Base-by-base conservation (phyloP, 2,329 filamentous ascomycete species). In the Stemphylium lycopersici region DNA sequence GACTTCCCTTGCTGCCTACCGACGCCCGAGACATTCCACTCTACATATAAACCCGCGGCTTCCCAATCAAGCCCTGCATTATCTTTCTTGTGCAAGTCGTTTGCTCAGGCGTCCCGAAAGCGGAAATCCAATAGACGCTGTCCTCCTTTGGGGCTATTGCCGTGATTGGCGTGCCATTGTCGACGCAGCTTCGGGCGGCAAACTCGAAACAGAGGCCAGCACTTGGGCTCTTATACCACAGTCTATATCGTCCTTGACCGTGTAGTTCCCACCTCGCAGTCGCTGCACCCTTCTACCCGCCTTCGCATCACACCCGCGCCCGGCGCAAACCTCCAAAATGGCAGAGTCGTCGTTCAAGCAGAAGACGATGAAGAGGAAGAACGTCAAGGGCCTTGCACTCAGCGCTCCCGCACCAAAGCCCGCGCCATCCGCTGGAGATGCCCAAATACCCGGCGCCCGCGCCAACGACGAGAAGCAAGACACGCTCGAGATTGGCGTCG, bases 281-380 rank as follows among this genome's bases (percentile, higher is more conserved):
- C 31, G 47, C 40, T 51, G 48, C 42, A 36, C 31, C 34, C 50
- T 38, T 34, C 26, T 50, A 47, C 44, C 46, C 11, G 13, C 49
- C 31, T 32, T 47, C 55, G 49, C 20, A 50, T 36, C 36, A 48
- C 52, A 46, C 51, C 41, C 36, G 63, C 62, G 52, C 54, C 58
- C 47, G 55, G 61, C 55, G 61, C 58, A 56, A 52, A 55, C 56
- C 61, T 45, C 44, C 60, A 63, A 57, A 65, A 87, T 87, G 82
- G 80, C 82, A 61, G 84, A 87, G 71, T 69, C 68, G 31, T 77
- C 79, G 49, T 87, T 88, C 77, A 83, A 86, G 74, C 80, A 83
- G 52, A 81, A 84, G 74, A 96, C 95, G 58, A 90, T 99, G 88
- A 98, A 97, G 87, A 89, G 93, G 83, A 97, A 98, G 86, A 99